Evolutionary conservation across 176 grass and related monocot genomes (phyloP).

Genomic region (Hyparrhenia diplandra): DNA sequence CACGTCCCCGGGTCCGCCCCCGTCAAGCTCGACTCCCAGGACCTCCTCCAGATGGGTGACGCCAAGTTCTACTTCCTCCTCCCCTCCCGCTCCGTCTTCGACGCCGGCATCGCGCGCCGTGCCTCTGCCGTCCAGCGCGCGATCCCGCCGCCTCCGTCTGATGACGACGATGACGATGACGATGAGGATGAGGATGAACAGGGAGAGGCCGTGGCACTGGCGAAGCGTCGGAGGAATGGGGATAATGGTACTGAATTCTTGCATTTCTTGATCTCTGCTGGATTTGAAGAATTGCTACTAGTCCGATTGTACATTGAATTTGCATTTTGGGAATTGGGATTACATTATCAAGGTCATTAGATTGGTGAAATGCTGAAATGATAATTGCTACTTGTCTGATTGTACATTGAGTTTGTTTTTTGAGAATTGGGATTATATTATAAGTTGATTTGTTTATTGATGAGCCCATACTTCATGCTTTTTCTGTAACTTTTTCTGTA

Average conservation of each 20-base stretch:
- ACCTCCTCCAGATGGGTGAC: slow-evolving; percentile 85
- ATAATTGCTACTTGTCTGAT: background rate
- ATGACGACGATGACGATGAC: background rate
- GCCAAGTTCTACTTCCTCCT: slow-evolving; percentile 92
- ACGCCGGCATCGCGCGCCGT: background rate
- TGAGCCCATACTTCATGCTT: background rate
- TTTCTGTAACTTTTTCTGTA: background rate
- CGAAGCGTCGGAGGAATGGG: slow-evolving; percentile 36
- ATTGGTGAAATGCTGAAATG: background rate
- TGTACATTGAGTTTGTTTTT: background rate
- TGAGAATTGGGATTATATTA: background rate
- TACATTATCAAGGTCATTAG: background rate
- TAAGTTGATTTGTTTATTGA: background rate
- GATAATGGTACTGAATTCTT: slow-evolving; percentile 19
- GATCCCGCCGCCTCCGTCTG: slow-evolving; percentile 4
- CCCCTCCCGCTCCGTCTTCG: slow-evolving; percentile 76
- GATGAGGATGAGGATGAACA: slow-evolving; percentile 28
- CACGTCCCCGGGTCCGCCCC: slow-evolving; percentile 45
- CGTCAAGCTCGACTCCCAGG: slow-evolving; percentile 90
- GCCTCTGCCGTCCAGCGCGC: background rate
- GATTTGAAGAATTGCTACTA: background rate
- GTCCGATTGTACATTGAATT: background rate
- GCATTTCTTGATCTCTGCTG: background rate
- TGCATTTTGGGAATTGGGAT: background rate
- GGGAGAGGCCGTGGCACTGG: background rate